Base-by-base conservation (phyloP, 495 filamentous ascomycete species). In the Trichocladium antarcticum region DNA sequence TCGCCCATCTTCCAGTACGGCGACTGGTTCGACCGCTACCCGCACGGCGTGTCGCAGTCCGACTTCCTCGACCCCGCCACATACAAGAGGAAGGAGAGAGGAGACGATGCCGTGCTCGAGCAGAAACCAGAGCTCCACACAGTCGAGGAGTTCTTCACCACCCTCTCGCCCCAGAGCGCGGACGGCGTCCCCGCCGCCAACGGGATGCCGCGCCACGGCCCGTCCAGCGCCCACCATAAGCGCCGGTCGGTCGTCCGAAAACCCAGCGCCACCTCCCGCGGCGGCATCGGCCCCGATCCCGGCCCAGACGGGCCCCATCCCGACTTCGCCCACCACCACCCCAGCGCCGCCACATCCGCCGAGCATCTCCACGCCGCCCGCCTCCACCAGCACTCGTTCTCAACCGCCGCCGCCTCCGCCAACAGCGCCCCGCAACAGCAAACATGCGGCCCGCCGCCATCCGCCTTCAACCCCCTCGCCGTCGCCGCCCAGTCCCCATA, bases 11-110 rank as follows among this genome's bases (percentile, higher is more conserved):
- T 95, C 69, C 90, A 96, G 60, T 98, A 97, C 57, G 89, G 89
- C 31, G 92, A 98, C 65, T 98, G 92, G 92, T 96, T 96, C 59
- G 81, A 89, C 60, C 82, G 86, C 55, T 96, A 96, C 67, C 92
- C 92, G 1, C 87, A 92, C 57, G 92, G 92, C 10, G 86, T 96
- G 17, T 85, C 86, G 22, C 76, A 83, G 45, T 72, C 82, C 9
- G 84, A 92, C 64, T 92, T 84, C 67, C 84, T 89, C 54, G 87
- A 89, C 52, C 82, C 87, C 0, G 81, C 80, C 32, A 68, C 71
- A 1, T 75, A 77, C 48, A 71, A 77, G 62, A 79, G 78, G 61
- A 82, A 82, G 57, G 82, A 88, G 52, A 82, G 78, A 7, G 82
- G 82, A 22, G 82, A 85, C 27, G 87, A 93, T 53, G 84, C 83